Conservation (phyloP, 2,329 filamentous ascomycete species). For the Aspergillus sp. region DNA sequence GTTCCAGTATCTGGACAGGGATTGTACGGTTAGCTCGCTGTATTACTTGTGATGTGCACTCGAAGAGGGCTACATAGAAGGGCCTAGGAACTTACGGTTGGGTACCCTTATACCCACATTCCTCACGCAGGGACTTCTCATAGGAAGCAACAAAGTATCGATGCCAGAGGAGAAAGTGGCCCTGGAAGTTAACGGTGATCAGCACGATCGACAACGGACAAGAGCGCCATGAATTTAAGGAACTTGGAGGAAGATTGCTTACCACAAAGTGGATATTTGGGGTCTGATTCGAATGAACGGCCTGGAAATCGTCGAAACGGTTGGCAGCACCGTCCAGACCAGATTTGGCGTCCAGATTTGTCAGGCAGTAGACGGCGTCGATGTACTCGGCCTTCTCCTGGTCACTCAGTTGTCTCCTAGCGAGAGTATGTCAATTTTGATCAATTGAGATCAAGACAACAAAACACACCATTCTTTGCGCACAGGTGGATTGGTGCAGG, state of each 20-base stretch:
- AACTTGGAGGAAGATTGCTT: not conserved
- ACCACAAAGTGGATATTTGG: conserved; percentile 19
- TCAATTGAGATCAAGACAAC: not conserved
- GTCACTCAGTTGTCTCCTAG: conserved; percentile 12
- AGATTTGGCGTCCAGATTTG: conserved; percentile 9
- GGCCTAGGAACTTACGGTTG: conserved; percentile 35
- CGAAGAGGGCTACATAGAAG: not conserved
- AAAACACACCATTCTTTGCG: conserved; percentile 20
- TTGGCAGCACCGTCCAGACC: conserved; percentile 13
- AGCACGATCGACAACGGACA: conserved; percentile 3
- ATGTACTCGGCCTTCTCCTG: conserved; percentile 12
- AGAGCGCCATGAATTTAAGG: not conserved
- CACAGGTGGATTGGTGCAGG: conserved; percentile 13
- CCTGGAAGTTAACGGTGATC: conserved; percentile 12
- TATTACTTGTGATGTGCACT: not conserved
- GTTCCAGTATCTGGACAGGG: conserved; percentile 29
- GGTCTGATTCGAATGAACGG: conserved; percentile 15
- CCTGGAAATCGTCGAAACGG: conserved; percentile 19
- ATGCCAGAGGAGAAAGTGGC: conserved; percentile 44
- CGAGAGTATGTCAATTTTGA: not conserved
- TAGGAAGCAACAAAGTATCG: conserved; percentile 43
- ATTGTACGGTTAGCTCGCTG: not conserved
- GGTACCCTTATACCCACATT: conserved; percentile 45
- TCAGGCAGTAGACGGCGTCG: conserved; percentile 16
- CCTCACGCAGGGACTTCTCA: conserved; percentile 41